Evolutionary conservation across 345 rosid species (phyloP).

Genomic region (Sonneratia caseolaris): DNA sequence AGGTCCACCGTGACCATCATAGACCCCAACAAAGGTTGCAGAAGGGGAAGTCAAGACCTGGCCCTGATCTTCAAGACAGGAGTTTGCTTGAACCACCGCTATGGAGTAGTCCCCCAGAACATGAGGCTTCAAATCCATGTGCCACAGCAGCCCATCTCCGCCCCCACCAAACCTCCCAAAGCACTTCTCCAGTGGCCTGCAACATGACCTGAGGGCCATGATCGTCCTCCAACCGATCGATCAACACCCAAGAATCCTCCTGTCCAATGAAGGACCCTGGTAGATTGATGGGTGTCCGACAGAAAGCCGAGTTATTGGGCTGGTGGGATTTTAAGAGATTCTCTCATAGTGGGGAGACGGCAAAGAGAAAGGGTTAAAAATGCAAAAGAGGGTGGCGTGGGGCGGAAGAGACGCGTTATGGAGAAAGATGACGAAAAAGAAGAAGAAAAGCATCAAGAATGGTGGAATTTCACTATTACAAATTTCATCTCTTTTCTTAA

Average conservation of each 20-base stretch:
- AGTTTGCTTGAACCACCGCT: slow-evolving; percentile 90
- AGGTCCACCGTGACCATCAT: slow-evolving; percentile 97
- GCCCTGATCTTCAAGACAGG: slow-evolving; percentile 76
- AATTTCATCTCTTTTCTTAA: background rate
- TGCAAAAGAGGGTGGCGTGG: background rate
- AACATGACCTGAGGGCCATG: slow-evolving; percentile 54
- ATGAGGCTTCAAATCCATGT: slow-evolving; percentile 65
- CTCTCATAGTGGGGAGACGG: background rate
- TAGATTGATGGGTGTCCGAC: background rate
- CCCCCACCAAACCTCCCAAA: slow-evolving; percentile 43
- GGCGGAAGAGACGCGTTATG: background rate
- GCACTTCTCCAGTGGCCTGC: slow-evolving; percentile 65
- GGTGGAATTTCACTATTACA: background rate
- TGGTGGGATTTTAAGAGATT: background rate
- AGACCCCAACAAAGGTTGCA: slow-evolving; percentile 77
- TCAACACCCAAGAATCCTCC: background rate
- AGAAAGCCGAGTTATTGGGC: background rate
- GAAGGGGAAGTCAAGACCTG: slow-evolving; percentile 72
- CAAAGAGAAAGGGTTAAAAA: background rate
- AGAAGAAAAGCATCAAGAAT: background rate
- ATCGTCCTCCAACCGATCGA: background rate
- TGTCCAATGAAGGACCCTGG: background rate
- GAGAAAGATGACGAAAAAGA: background rate
- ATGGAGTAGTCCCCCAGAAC: slow-evolving; percentile 89
- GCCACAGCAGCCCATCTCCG: slow-evolving; percentile 76